Conservation (phyloP, 495 filamentous ascomycete genomes). For the Margaritispora aquatica region DNA sequence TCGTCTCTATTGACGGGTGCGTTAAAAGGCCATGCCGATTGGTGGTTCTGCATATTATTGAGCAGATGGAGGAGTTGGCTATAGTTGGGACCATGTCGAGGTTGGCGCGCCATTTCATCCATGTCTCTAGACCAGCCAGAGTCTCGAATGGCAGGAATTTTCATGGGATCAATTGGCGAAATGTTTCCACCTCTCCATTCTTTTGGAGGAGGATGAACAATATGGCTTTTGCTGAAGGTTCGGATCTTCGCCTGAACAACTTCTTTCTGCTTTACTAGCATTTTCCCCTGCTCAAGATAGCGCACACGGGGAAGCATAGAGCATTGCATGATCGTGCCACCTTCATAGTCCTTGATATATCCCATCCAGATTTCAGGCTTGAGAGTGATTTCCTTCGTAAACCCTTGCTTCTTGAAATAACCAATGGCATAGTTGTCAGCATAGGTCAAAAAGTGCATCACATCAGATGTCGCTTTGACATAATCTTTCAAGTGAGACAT, state of each 20-base stretch:
- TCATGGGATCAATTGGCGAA: slow-evolving; percentile 70
- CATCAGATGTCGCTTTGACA: slow-evolving; percentile 90
- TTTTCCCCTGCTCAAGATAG: slow-evolving; percentile 88
- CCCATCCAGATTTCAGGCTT: slow-evolving; percentile 94
- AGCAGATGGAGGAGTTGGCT: slow-evolving; percentile 87
- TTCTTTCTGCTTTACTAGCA: slow-evolving; percentile 97
- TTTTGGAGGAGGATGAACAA: slow-evolving; percentile 77
- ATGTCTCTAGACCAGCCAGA: slow-evolving; percentile 96
- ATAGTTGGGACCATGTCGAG: slow-evolving; percentile 96
- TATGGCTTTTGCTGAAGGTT: slow-evolving; percentile 81
- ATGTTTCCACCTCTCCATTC: slow-evolving; percentile 75
- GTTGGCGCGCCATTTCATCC: slow-evolving; percentile 93
- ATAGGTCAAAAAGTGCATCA: slow-evolving; percentile 98
- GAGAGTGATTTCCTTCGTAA: slow-evolving; percentile 96
- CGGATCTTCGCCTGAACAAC: slow-evolving; percentile 90
- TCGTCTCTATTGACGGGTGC: slow-evolving; percentile 93
- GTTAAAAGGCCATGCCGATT: slow-evolving; percentile 87
- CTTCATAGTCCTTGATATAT: slow-evolving; percentile 99
- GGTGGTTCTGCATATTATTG: slow-evolving; percentile 92
- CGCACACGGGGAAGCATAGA: slow-evolving; percentile 93
- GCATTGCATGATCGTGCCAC: slow-evolving; percentile 98
- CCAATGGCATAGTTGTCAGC: slow-evolving; percentile 99
- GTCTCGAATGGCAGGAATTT: slow-evolving; percentile 74
- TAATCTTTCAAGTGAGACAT: slow-evolving; percentile 99
- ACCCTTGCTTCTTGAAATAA: slow-evolving; percentile 99